Base-by-base conservation (phyloP, 1,284 basidiomycete species). In the Melampsora abietis-canadensis region DNA sequence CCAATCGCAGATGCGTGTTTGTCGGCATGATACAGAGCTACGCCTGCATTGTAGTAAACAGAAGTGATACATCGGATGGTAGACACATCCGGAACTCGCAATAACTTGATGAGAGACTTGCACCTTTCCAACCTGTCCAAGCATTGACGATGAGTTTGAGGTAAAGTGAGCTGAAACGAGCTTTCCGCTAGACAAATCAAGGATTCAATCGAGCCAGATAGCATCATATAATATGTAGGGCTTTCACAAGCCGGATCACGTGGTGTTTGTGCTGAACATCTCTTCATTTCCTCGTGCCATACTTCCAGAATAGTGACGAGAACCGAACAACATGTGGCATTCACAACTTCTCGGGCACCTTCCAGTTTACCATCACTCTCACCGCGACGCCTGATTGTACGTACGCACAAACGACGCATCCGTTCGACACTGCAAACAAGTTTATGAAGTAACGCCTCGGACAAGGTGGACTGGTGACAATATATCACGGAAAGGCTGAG, bases 41-140 rank as follows among this genome's bases (percentile, higher is more conserved):
- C 72, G 30, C 64, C 72, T 19, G 63, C 57, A 47, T 75, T 75
- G 14, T 75, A 75, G 46, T 66, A 75, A 44, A 63, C 46, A 24
- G 72, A 66, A 24, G 72, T 66, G 31, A 75, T 54, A n/a, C 72
- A 66, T 67, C 72, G 57, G 46, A 75, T 67, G 24, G 47, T 65
- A 14, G 72, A 75, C 19, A 66, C 46, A 66, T 75, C 65, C 62
- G 72, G 72, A 12, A 37, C 46, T 24, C n/a, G 37, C 8, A 67
- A 62, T 40, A 66, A 54, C 37, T 66, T 40, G 24, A 75, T 54
- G 21, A 75, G 24, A 8, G 46, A 64, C 44, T 51, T 44, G 47
- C 72, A 75, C 44, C 64, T 63, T 30, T 59, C 48, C 27, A 75
- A 62, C 14, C 60, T 24, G 31, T 62, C 40, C 30, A 75, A 62